Base-by-base conservation (phyloP, 768 basidiomycete species). In the Russula olivacea region DNA sequence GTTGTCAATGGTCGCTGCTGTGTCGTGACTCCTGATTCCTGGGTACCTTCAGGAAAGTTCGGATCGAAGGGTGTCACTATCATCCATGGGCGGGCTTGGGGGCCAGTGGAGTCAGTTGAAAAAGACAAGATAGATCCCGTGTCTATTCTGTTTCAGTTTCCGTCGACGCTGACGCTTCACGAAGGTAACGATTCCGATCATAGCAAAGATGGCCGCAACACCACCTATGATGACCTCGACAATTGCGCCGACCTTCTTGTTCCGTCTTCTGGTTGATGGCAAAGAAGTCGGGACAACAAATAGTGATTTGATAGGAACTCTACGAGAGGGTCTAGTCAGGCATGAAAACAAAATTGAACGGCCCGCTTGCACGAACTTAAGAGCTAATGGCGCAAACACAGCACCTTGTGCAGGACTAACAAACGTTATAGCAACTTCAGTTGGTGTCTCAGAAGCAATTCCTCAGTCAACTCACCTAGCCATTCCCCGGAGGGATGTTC, bases 321-420 rank as follows among this genome's bases (percentile, higher is more conserved):
- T 64, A 54, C 7, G 8, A 32, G 34, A 14, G 41, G 15, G 25
- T 43, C 2, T n/a, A 8, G 28, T 65, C 45, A 59, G 21, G 1
- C 2, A 25, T 25, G 36, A 23, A 30, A 6, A 38, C 6, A 34
- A 10, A 32, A 32, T n/a, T n/a, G 19, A 5, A 25, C 21, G 34
- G 23, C 0, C 14, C 41, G 2, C 28, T 50, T 19, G 32, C 19
- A 62, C 68, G 54, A 28, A 70, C 69, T 21, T 64, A n/a, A 68
- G 48, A 19, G 68, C 66, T 12, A 70, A 54, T n/a, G 65, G 68
- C 2, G 68, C 69, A 61, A 63, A 70, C 58, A 70, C 63, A 2
- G 63, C 69, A 25, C 69, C 68, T 12, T 66, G 66, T 0, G 65
- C 67, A 19, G 68, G 68, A 47, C 69, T 70, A 21, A 25, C n/a